These are phyloP conservation scores for Bolboschoenoplectus hybrid DNA, from an alignment of 202 grass and related monocot species.

Conservation along the genomic window DNA sequence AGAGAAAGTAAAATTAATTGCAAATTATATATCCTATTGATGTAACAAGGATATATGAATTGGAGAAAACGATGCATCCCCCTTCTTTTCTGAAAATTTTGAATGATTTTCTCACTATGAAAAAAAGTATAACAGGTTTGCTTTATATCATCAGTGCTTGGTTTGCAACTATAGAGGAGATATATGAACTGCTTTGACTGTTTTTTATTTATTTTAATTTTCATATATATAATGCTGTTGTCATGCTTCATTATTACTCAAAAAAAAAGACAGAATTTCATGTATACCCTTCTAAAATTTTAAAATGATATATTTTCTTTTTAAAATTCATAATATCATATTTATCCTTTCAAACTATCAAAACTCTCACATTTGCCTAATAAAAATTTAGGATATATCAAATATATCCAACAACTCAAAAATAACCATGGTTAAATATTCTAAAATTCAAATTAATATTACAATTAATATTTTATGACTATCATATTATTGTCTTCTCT, in stretches of 20 bases:
- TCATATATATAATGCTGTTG: slow-evolving; percentile 10
- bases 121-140: neutral
- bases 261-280: too few species aligned
- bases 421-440: too few species aligned
- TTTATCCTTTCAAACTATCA: too few species aligned
- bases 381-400: too few species aligned
- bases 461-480: too few species aligned
- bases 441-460: too few species aligned
- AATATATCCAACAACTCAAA: too few species aligned
- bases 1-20: neutral
- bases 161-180: neutral
- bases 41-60: neutral
- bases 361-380: too few species aligned
- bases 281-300: too few species aligned
- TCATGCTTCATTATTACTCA: neutral
- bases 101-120: neutral
- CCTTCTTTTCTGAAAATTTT: slow-evolving; percentile 41
- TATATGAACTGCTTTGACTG: neutral
- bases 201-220: neutral
- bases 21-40: neutral
- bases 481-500: too few species aligned
- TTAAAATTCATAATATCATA: too few species aligned
- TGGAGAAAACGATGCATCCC: neutral
- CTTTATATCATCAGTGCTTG: neutral
- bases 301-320: too few species aligned